Percentiles rank a stretch among this genome's conserved stretches.
Conservation (phyloP, 176 grass and related monocot genomes). For the Carex kokanica region DNA sequence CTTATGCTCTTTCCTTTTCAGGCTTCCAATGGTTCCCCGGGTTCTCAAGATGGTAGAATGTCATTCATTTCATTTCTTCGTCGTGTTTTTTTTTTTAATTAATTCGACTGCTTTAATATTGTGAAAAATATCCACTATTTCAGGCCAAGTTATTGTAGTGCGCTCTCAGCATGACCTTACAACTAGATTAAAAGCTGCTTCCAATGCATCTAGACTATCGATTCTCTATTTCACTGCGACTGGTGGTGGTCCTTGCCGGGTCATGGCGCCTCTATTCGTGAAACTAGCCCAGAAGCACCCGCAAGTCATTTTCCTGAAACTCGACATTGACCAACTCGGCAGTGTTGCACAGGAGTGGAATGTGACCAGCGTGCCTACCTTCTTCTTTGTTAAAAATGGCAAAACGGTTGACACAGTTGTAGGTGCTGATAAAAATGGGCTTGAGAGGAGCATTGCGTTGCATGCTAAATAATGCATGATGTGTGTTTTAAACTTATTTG, state of each 20-base stretch:
- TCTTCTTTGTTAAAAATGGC: slow-evolving; percentile 57
- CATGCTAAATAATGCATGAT: slow-evolving; percentile 32
- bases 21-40: slow-evolving; percentile 29
- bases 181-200: slow-evolving; percentile 40
- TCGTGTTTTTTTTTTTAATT: background rate
- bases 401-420: slow-evolving; percentile 60
- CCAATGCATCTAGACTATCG: slow-evolving; percentile 33
- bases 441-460: slow-evolving; percentile 46
- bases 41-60: slow-evolving; percentile 52
- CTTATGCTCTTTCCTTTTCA: slow-evolving; percentile 25
- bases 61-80: background rate
- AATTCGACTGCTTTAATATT: background rate
- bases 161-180: slow-evolving; percentile 43
- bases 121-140: slow-evolving; percentile 23
- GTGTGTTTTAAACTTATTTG: background rate
- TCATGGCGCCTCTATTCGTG: slow-evolving; percentile 60
- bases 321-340: slow-evolving; percentile 52
- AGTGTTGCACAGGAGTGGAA: slow-evolving; percentile 52
- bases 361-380: slow-evolving; percentile 53
- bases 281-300: slow-evolving; percentile 51
- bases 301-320: slow-evolving; percentile 54
- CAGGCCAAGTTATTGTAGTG: slow-evolving; percentile 49
- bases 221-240: slow-evolving; percentile 68
- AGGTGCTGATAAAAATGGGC: slow-evolving; percentile 52
- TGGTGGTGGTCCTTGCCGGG: slow-evolving; percentile 68